Conservation (phyloP, 495 filamentous ascomycete species). For the Aspergillus coremiiformis region DNA sequence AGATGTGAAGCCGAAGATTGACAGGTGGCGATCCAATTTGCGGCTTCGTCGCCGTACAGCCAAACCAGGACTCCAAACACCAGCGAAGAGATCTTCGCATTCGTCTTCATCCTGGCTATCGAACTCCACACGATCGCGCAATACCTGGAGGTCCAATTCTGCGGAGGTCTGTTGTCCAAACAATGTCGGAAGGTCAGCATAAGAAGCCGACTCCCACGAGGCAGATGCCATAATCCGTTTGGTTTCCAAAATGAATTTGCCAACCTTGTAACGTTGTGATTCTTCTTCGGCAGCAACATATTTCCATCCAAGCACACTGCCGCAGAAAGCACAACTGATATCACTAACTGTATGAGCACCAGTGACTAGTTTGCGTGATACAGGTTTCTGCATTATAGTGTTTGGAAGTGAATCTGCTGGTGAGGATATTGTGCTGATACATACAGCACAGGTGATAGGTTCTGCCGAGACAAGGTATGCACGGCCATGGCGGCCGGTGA, state of each 20-base stretch:
- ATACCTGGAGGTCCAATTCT: neutral
- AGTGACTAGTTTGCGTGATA: conserved; percentile 69
- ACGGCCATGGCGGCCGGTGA: conserved; percentile 88
- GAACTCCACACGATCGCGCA: conserved; percentile 53
- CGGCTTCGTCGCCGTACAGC: conserved; percentile 58
- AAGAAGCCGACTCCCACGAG: conserved; percentile 57
- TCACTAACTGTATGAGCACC: conserved; percentile 60
- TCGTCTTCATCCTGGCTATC: conserved; percentile 92
- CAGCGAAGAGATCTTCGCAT: conserved; percentile 87
- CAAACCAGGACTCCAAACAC: conserved; percentile 68
- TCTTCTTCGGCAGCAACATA: conserved; percentile 80
- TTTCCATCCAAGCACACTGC: conserved; percentile 79
- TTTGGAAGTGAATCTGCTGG: conserved; percentile 39
- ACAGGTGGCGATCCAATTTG: conserved; percentile 29
- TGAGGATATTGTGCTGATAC: conserved; percentile 26
- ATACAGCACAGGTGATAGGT: conserved; percentile 20
- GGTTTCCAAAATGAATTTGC: conserved; percentile 93
- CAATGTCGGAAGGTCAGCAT: neutral
- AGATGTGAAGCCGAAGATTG: conserved; percentile 20
- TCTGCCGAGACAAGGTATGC: conserved; percentile 71
- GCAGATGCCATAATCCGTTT: conserved; percentile 57
- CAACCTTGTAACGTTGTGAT: conserved; percentile 83
- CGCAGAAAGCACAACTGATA: conserved; percentile 54
- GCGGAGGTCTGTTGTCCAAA: neutral
- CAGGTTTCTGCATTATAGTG: conserved; percentile 53